Percentiles rank a stretch among this genome's conserved stretches.
Conservation (phyloP, 2,329 filamentous ascomycete species). For the Diaporthe amygdali region DNA sequence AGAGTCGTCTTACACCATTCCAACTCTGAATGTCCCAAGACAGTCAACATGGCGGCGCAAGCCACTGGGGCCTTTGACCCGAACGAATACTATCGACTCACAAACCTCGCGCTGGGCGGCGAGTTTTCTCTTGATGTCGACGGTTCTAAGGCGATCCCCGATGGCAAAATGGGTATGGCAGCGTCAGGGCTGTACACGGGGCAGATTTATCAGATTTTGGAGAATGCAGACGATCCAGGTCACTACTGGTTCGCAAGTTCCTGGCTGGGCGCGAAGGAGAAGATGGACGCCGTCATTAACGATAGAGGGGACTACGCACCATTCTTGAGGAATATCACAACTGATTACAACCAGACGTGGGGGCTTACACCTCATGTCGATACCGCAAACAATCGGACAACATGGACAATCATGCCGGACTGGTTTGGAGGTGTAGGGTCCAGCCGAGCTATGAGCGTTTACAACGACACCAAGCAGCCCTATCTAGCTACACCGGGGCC, state of each 20-base stretch:
- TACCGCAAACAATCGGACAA: not conserved
- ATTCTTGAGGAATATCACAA: constrained; percentile 1
- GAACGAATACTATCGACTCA: constrained; percentile 14
- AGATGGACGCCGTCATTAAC: constrained; percentile 9
- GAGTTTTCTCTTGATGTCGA: constrained; percentile 13
- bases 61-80: constrained; percentile 17
- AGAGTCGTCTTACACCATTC: not conserved
- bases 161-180: not conserved
- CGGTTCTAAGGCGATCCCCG: not conserved
- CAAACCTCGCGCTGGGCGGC: constrained; percentile 17
- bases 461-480: constrained; percentile 5
- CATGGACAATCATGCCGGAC: constrained; percentile 11
- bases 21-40: not conserved
- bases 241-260: constrained; percentile 8
- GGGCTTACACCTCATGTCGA: not conserved
- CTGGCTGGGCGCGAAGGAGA: constrained; percentile 5
- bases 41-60: constrained; percentile 12
- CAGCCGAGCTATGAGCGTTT: not conserved
- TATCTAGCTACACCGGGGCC: not conserved
- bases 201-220: constrained; percentile 13
- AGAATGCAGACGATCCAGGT: not conserved
- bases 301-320: constrained; percentile 6
- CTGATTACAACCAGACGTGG: constrained; percentile 10
- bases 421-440: not conserved
- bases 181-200: constrained; percentile 4